A percentile compares a stretch with the other conserved stretches of the same genome.
These are phyloP conservation scores for Lipomyces kockii DNA, from an alignment of 805 yeast genomes.

Conservation along the genomic window DNA sequence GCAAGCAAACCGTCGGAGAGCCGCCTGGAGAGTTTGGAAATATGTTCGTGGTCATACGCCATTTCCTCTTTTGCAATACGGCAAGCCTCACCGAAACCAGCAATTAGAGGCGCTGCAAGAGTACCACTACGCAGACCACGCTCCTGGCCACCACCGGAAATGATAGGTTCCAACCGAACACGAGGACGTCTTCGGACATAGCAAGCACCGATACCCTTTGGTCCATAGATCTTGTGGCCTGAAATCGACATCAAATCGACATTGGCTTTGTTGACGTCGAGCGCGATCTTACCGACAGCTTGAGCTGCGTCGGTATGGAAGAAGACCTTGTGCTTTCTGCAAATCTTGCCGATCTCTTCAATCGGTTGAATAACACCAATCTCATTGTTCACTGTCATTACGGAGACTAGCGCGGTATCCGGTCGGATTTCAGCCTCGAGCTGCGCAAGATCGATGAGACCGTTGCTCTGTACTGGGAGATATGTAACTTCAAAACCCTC, in stretches of 20 bases:
- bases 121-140: constrained; percentile 98
- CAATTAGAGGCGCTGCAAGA: constrained; percentile 91
- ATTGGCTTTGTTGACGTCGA: constrained; percentile 91
- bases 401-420: constrained; percentile 86
- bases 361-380: constrained; percentile 97
- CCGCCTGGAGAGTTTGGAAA: constrained; percentile 70
- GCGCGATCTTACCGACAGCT: constrained; percentile 90
- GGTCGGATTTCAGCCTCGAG: constrained; percentile 83
- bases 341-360: constrained; percentile 87
- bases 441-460: constrained; percentile 76
- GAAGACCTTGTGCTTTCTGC: constrained; percentile 85
- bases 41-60: constrained; percentile 73
- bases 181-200: constrained; percentile 97
- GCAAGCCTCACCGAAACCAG: constrained; percentile 98
- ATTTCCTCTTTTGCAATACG: constrained; percentile 75
- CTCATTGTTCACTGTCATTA: constrained; percentile 98
- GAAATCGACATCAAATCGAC: constrained; percentile 92
- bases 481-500: constrained; percentile 97
- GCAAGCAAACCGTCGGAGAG: constrained; percentile 72
- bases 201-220: constrained; percentile 96
- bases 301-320: constrained; percentile 99
- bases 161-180: constrained; percentile 92
- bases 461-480: constrained; percentile 79
- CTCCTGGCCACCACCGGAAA: constrained; percentile 99
- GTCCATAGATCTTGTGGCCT: constrained; percentile 96